Base-by-base conservation (phyloP, 2,329 filamentous ascomycete genomes). In the Lecanicillium sp. region DNA sequence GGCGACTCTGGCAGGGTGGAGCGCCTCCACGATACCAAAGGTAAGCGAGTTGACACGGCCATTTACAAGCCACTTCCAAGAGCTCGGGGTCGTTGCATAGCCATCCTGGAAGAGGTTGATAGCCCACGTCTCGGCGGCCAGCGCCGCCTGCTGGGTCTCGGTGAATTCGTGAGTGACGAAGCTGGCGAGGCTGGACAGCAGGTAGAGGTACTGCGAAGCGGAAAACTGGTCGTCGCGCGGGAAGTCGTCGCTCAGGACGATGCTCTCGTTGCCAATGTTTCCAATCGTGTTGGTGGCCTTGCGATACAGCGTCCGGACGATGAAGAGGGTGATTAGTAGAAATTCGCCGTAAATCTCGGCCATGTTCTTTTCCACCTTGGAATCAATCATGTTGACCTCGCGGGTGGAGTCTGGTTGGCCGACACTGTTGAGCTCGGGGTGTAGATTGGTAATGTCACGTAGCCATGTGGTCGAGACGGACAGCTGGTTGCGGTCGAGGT, bases 221-320 rank as follows among this genome's bases (percentile, higher is more conserved):
- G 61, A 55, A 7, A 56, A 51, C 8, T 50, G 53, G 10, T 65
- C 60, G 2, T 51, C 45, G 1, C 52, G 57, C 11, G 48, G 41
- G 30, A 70, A 64, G 36, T 65, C 62, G 11, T 60, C 56, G 20
- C 63, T 65, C 10, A 70, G 54, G 10, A 51, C 54, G 26, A 49
- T 49, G 20, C 47, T 44, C 12, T 51, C 49, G 4, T 54, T 44
- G 8, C 59, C 52, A 3, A 52, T 48, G 1, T 56, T 54, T 20
- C 62, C 53, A 6, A 53, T 44, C 30, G 61, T 63, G n/a, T 39
- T 29, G 1, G 68, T 71, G 4, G 67, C 65, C 15, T 64, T 62
- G 7, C 65, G 64, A 52, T 75, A 76, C 3, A 77, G 61, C 17
- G 63, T 57, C 12, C 65, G 60, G 10, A 66, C 60, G 9, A 70